Evolutionary conservation across 495 filamentous ascomycete genomes (phyloP).

Genomic region (Aspergillus asperescens): DNA sequence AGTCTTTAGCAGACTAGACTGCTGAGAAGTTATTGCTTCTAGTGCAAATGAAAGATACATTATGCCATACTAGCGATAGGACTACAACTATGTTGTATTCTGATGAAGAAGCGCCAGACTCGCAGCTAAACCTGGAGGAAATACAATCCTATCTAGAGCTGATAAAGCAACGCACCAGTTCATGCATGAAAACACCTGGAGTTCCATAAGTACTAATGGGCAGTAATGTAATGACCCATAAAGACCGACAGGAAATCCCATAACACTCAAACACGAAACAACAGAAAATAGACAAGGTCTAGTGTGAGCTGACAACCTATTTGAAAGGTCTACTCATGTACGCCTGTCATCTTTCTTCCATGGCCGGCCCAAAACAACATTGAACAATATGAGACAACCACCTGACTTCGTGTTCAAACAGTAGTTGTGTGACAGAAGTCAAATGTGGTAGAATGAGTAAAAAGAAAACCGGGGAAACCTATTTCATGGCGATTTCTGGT

Average conservation of each 20-base stretch:
- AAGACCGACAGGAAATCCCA: neutral
- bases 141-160: neutral
- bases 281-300: neutral
- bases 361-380: neutral
- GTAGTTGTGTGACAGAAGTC: neutral
- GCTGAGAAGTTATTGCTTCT: constrained; percentile 9
- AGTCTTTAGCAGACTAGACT: constrained; percentile 11
- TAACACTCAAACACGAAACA: neutral
- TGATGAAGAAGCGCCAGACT: neutral
- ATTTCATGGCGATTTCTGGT: constrained; percentile 30
- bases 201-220: constrained; percentile 2
- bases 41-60: constrained; percentile 16
- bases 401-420: neutral
- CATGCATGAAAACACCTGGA: neutral
- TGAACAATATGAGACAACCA: neutral
- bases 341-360: neutral
- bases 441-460: neutral
- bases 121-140: neutral
- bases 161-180: constrained; percentile 1
- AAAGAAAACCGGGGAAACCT: neutral
- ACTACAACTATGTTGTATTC: neutral
- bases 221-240: neutral
- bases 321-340: neutral
- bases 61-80: neutral
- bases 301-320: neutral